A percentile compares a stretch with the other conserved stretches of the same genome.
Conservation (phyloP, 164 flowering plant species). For the Macadamia integrifolia region DNA sequence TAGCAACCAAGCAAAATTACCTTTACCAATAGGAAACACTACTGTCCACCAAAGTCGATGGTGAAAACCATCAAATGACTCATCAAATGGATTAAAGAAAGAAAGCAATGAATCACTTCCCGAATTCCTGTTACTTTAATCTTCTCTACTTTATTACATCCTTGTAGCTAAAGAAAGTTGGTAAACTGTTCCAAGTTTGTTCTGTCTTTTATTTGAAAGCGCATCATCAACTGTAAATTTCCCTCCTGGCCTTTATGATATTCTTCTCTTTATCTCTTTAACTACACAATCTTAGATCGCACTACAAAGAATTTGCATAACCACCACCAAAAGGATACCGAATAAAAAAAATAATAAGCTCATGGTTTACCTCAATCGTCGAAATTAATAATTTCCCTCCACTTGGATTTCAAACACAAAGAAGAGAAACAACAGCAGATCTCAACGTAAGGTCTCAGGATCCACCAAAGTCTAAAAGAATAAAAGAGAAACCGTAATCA, state of each 20-base stretch:
- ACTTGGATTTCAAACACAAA: background rate
- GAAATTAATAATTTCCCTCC: background rate
- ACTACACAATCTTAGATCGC: too few species aligned
- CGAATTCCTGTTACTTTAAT: too few species aligned
- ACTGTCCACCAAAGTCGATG: conserved; percentile 9
- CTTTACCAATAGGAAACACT: conserved; percentile 9
- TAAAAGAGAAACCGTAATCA: background rate
- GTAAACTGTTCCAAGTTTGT: too few species aligned
- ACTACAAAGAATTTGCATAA: too few species aligned
- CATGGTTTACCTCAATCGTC: background rate
- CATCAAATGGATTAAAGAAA: background rate
- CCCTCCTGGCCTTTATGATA: too few species aligned
- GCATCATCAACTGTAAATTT: too few species aligned
- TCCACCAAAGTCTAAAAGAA: background rate
- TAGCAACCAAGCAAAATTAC: conserved; percentile 22
- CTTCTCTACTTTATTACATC: too few species aligned
- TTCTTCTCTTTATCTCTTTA: too few species aligned
- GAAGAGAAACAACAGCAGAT: background rate
- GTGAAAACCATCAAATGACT: conserved; percentile 3
- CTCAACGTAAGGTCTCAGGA: background rate
- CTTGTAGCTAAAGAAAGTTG: too few species aligned
- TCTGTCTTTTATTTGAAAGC: too few species aligned
- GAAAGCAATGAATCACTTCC: background rate
- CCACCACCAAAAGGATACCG: too few species aligned
- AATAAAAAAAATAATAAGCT: too few species aligned